Conservation (phyloP, 257 asterid genomes). For the Solanum chiquidenum region DNA sequence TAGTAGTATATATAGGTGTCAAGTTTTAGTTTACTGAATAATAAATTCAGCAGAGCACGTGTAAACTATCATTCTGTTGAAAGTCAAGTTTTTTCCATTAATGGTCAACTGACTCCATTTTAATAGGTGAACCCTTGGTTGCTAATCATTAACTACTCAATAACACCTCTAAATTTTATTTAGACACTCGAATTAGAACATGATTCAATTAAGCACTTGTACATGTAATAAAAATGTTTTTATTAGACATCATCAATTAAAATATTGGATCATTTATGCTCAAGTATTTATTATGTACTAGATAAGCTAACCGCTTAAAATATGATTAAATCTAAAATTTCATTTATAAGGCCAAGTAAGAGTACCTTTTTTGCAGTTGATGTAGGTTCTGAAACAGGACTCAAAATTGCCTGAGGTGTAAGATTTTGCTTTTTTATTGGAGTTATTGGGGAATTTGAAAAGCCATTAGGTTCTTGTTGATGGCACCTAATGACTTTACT, state of each 20-base stretch:
- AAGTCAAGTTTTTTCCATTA: background rate
- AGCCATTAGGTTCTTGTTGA: conserved; percentile 18
- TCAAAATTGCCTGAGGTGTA: conserved; percentile 37
- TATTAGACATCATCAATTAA: background rate
- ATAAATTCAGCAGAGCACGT: background rate
- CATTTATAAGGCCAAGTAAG: background rate
- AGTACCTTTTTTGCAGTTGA: conserved; percentile 49
- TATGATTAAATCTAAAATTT: background rate
- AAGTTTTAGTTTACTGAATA: background rate
- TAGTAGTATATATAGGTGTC: background rate
- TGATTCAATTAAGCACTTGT: background rate
- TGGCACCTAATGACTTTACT: conserved; percentile 16
- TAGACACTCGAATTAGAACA: no score
- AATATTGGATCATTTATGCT: background rate
- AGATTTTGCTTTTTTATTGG: conserved; percentile 8
- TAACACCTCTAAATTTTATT: background rate
- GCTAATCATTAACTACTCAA: background rate
- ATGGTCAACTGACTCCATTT: background rate
- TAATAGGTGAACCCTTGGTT: background rate
- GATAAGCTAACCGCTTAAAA: background rate
- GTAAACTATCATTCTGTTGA: background rate
- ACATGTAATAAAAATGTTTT: background rate
- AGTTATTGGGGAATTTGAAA: conserved; percentile 1
- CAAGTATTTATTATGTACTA: no score
- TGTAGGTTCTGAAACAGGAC: conserved; percentile 54